Evolutionary conservation across 2,329 filamentous ascomycete genomes (phyloP), one percentile per base, ranked within the genome.

Genomic region (Laburnicola sp.): DNA sequence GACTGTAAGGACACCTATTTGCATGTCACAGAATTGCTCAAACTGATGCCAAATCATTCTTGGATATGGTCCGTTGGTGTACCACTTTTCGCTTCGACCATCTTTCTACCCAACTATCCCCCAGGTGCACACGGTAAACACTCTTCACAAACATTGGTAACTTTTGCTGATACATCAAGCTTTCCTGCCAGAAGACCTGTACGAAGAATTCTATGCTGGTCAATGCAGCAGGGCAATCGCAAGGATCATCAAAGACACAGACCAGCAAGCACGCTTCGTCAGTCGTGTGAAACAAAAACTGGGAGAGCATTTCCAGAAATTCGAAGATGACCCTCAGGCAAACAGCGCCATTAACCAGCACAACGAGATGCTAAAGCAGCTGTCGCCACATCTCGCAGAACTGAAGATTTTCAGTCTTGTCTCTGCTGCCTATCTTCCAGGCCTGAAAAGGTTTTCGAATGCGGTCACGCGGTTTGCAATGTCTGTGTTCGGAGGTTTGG

Each of bases 381-480:
- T 46, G n/a, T 11, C 34, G 31, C 45, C 36, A 9, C 48, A 49
- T 43, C 30, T 53, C 3, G 9, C 11, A 30, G 35, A 48, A 21
- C n/a, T 63, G 3, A 62, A 60, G 27, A 66, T 41, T 42, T 64
- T 35, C 52, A 45, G 16, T 57, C 58, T 26, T 74, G 65, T 45
- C 54, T 73, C n/a, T 69, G 43, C 31, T 74, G 64, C 50, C 39
- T 72, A 6, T 46, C 63, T 27, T 51, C 53, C 8, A 51, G 41
- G n/a, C 68, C 65, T 2, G 63, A 69, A 43, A 66, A 67, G 37
- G 60, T 65, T 6, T 54, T 75, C 5, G 56, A 53, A 21, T 76
- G 64, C 52, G 61, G 66, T 3, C 68, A 76, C 58, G 52, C 58
- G 3, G 54, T 75, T 9, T 75, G 64, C 51, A 58, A 75, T 48